A percentile compares a stretch with the other conserved stretches of the same genome.
phyloP scores from a whole-genome alignment of 2,329 filamentous ascomycete genomes.

The Pseudogymnoascus verrucosus region DNA sequence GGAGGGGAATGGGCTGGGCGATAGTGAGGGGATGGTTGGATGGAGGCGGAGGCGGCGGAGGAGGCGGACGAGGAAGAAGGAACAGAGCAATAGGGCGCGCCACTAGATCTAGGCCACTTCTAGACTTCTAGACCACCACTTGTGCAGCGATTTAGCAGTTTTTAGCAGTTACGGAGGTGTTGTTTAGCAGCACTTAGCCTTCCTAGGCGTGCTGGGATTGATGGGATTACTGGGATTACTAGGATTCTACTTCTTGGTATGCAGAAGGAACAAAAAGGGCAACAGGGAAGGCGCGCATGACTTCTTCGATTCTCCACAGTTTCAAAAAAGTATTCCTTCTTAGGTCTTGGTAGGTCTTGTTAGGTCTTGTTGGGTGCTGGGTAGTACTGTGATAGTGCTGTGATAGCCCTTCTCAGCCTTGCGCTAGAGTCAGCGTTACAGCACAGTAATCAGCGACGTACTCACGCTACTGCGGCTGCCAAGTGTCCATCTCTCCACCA shows the following conservation, averaged over 20 bases:
- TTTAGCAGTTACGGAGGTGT: background rate
- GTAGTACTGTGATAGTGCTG: background rate
- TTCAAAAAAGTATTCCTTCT: background rate
- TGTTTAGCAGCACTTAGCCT: background rate
- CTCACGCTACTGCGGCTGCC: background rate
- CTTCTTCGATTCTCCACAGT: conserved; percentile 5
- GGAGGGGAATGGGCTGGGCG: background rate
- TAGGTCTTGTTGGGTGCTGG: background rate
- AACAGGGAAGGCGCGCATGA: conserved; percentile 1
- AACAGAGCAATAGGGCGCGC: background rate
- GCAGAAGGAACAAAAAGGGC: background rate
- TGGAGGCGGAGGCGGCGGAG: background rate
- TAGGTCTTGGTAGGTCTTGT: too few species aligned
- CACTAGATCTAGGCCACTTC: background rate
- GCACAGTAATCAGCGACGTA: background rate
- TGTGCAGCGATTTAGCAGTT: background rate
- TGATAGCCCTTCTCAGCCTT: background rate
- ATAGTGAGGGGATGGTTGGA: background rate
- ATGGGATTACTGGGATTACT: background rate
- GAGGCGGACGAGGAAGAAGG: background rate
- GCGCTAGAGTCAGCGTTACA: background rate
- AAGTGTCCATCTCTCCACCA: background rate
- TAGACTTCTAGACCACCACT: background rate
- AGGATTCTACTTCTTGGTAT: background rate
- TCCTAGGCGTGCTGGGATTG: background rate